Evolutionary conservation across 2,329 filamentous ascomycete species (phyloP), one percentile per base, ranked within the genome.

Genomic region (Aureobasidium sp.): DNA sequence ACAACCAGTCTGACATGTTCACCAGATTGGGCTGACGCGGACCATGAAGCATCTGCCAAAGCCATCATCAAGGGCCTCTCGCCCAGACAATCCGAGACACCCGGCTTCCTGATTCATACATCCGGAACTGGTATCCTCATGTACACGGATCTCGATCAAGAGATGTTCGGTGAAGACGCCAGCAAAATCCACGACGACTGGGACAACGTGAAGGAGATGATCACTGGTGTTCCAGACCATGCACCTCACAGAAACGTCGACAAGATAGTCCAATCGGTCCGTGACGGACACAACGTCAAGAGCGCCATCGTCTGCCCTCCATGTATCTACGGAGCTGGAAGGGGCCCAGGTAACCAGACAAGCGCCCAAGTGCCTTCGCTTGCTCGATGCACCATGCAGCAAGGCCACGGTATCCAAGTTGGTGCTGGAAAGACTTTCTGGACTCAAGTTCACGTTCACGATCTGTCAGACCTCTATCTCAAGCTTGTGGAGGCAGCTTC

Each of bases 181-280:
- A 75, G 78, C 25, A 80, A 80, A 64, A 72, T 77, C 1, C 87
- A 84, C 73, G 77, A 86, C 69, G 87, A 89, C 68, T 80, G 84
- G 71, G 75, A 80, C 15, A 82, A 82, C 53, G 78, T 89, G 41
- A 74, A 77, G 14, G 80, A 82, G 48, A 62, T 73, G 27, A 74
- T 87, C 41, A 76, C 82, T 1, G 78, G 69, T 12, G 68, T 88
- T 0, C 85, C 85, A 0, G 82, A 85, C 68, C 68, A 73, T 0
- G 85, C 80, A 11, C 71, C 80, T 42, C 89, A 92, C 75, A 83
- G 87, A 15, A 79, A 87, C 68, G 83, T 90, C 4, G 89, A 93
- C 73, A 83, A 85, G 70, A 78, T 90, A 42, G 82, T 91, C 15
- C 75, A 88, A 0, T 77, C 73, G 1, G 78, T 80, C 0, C 78